Base-by-base conservation (phyloP, 208 protist genomes). In the Kentomonas sorsogonicus region DNA sequence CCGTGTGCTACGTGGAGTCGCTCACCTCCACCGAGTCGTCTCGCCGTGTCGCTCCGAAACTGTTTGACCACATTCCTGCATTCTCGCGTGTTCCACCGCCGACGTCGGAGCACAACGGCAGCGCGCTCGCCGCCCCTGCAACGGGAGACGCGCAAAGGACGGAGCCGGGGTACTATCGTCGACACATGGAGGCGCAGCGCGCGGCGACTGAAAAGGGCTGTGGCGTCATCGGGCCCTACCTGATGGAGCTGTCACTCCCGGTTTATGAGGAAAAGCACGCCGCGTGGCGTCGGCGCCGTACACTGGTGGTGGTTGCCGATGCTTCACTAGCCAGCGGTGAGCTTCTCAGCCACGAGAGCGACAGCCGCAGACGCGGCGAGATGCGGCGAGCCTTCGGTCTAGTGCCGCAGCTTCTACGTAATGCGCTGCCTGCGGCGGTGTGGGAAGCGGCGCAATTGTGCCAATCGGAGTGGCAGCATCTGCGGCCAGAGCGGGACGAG, bases 331-430 rank as follows among this genome's bases (percentile, higher is more conserved):
- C 5, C 9, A 7, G 25, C 13, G 2, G 2, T 26, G 51, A 45
- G 34, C 20, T 56, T 11, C 34, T 45, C 26, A n/a, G 15, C n/a
- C n/a, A n/a, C 2, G 51, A 33, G 33, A 3, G 7, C 26, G 23
- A 23, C 51, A 2, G 3, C 23, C 3, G 3, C 18, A 5, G 20
- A 26, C 34, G 51, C n/a, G 20, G 11, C 33, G 34, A n/a, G 20
- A 30, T 39, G 4, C 51, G 51, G 40, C 18, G 26, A 1, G 51
- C 51, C 13, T 56, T 56, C 33, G 51, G 51, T 18, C 43, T 29
- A 30, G 18, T 20, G 20, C 6, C 16, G 20, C 31, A 30, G 20
- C n/a, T 56, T 3, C 30, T 56, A 4, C 3, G 5, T 1, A 45
- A 18, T 13, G 27, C 51, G 33, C 51, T 56, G 9, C 51, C 51